These are phyloP conservation scores for Talaromyces adpressus DNA, from an alignment of 495 filamentous ascomycete species.

Conservation along the genomic window DNA sequence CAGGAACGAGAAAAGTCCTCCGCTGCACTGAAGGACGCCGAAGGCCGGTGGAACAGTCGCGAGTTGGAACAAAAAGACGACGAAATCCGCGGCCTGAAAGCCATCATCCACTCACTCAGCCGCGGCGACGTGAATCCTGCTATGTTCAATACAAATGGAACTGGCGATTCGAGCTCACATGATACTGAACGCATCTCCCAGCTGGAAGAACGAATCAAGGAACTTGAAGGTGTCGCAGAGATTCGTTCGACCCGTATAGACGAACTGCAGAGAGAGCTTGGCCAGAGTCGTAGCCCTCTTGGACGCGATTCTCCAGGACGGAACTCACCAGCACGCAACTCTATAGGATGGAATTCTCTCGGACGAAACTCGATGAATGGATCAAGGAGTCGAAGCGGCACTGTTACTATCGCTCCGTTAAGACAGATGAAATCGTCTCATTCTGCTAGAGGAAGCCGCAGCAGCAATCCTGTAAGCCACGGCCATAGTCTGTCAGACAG, in stretches of 20 bases:
- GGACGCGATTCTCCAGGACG: conserved; percentile 15
- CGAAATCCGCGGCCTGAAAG: conserved; percentile 92
- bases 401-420: conserved; percentile 29
- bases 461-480: conserved; percentile 22
- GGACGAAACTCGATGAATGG: conserved; percentile 7
- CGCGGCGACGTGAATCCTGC: conserved; percentile 49
- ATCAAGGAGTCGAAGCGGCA: conserved; percentile 30
- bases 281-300: conserved; percentile 40
- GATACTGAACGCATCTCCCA: conserved; percentile 27
- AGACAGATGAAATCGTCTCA: conserved; percentile 32
- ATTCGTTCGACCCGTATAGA: conserved; percentile 72
- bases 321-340: conserved; percentile 9
- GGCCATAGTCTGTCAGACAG: conserved; percentile 39
- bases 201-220: conserved; percentile 71
- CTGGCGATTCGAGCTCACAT: conserved; percentile 15
- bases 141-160: conserved; percentile 21
- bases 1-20: conserved; percentile 86
- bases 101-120: conserved; percentile 93
- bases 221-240: conserved; percentile 63
- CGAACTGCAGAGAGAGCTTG: conserved; percentile 82
- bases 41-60: conserved; percentile 44
- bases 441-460: conserved; percentile 25
- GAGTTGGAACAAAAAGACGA: conserved; percentile 94
- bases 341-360: conserved; percentile 14
- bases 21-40: conserved; percentile 47